Base-by-base conservation (phyloP, 306 rosid genomes). In the Acacia melanoxylon region DNA sequence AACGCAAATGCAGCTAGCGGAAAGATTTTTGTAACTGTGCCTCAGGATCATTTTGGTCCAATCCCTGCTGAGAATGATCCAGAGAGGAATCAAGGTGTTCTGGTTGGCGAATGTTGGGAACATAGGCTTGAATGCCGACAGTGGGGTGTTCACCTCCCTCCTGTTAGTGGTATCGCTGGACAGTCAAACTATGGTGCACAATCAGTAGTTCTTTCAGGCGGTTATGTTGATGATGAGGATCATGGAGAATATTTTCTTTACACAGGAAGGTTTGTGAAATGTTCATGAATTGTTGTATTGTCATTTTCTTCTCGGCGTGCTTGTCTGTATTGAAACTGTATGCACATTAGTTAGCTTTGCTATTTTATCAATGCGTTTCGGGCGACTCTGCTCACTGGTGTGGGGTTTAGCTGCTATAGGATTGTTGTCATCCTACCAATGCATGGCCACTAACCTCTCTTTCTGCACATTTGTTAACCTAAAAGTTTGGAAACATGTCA, bases 211-310 rank as follows among this genome's bases (percentile, higher is more conserved):
- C 92, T 92, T 68, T 92, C 97, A 2, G 92, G 95, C 5, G 97
- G 97, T 14, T 93, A 91, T 75, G 86, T 77, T 22, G 94, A 91
- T 72, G 94, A 91, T 46, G 92, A 91, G 78, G 98, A 90, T 70
- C 98, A 91, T 33, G 94, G 98, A 67, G 98, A 93, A 33, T 93
- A 91, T 94, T 93, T 93, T 71, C 86, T 91, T 51, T 93, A 93
- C 80, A 93, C 96, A 0, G 96, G 97, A 85, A 92, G 97, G 97
- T 89, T 78, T 68, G 81, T 67, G 37, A 70, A 17, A 15, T 65
- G 22, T 33, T 54, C 10, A 15, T 82, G 67, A 37, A 29, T 31
- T 62, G 24, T 1, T 71, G 9, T 33, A 12, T 59, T 7, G 11
- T 46, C 41, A 16, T 72, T 72, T 72, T 46, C 44, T 27, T 49